Percentiles rank a stretch among this genome's conserved stretches.
Conservation (phyloP, 2,329 filamentous ascomycete species). For the Aspergillus chevalieri region DNA sequence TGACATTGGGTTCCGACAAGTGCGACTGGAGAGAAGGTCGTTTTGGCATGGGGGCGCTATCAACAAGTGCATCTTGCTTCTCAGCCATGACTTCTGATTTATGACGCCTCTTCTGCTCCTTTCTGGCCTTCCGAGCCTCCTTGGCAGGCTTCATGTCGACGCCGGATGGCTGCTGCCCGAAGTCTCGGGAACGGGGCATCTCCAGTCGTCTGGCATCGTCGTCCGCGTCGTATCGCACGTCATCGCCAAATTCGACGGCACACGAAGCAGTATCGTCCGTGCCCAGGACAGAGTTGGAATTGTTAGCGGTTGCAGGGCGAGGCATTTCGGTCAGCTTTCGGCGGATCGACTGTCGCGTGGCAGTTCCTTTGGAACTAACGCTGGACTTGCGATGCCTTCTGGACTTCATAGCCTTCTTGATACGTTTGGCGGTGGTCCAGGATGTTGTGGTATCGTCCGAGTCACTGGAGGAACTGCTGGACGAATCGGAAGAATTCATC, state of each 20-base stretch:
- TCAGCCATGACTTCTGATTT: conserved; percentile 12
- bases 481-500: conserved; percentile 55
- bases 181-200: conserved; percentile 24
- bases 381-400: conserved; percentile 72
- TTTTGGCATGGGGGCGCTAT: not conserved
- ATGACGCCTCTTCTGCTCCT: conserved; percentile 18
- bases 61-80: conserved; percentile 1
- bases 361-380: conserved; percentile 54
- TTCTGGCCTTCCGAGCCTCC: conserved; percentile 10
- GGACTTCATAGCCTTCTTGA: conserved; percentile 68
- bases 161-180: conserved; percentile 14
- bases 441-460: conserved; percentile 63
- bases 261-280: conserved; percentile 15
- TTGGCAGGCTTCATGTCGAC: conserved; percentile 11
- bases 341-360: conserved; percentile 15
- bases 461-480: conserved; percentile 52
- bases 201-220: conserved; percentile 14
- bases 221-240: conserved; percentile 23
- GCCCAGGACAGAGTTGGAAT: conserved; percentile 15
- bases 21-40: conserved; percentile 12
- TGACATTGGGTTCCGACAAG: conserved; percentile 6
- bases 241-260: conserved; percentile 23
- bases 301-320: conserved; percentile 10
- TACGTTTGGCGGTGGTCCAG: conserved; percentile 66
- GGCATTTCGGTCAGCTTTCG: conserved; percentile 16